These are phyloP conservation scores for Ceratopteris richardii DNA, from an alignment of 75 land plant species.

Conservation along the genomic window DNA sequence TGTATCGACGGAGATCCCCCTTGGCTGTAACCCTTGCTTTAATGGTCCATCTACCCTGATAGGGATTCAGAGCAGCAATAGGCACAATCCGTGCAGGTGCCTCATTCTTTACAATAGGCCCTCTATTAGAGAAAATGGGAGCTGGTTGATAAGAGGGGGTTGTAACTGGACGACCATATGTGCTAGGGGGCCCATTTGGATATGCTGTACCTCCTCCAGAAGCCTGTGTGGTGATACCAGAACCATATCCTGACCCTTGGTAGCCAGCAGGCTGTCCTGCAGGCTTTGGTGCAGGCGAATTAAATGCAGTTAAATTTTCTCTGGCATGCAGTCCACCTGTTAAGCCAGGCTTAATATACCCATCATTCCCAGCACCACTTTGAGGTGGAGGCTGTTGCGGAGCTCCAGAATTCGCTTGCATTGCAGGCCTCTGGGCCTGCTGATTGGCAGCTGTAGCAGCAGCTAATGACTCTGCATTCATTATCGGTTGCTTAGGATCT, in stretches of 20 bases:
- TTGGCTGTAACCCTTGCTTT: conserved; percentile 93
- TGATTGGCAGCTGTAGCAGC: conserved; percentile 13
- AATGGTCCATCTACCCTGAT: conserved; percentile 91
- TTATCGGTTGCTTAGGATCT: conserved; percentile 36
- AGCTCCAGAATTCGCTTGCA: conserved; percentile 6
- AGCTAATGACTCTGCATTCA: conserved; percentile 21
- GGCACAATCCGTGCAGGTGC: conserved; percentile 78
- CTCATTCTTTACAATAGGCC: conserved; percentile 83
- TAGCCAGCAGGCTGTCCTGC: too few species aligned
- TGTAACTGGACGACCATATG: conserved; percentile 39
- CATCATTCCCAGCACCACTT: conserved; percentile 7
- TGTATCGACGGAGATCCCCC: conserved; percentile 65
- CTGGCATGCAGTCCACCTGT: conserved; percentile 9
- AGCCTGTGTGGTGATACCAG: conserved; percentile 13
- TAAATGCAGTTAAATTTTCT: neutral
- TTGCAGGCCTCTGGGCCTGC: conserved; percentile 6
- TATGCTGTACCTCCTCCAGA: neutral
- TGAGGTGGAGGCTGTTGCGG: conserved; percentile 16
- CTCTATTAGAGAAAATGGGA: conserved; percentile 60
- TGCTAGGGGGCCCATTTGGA: conserved; percentile 12
- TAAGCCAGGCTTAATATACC: neutral
- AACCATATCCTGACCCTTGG: too few species aligned
- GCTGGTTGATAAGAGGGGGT: conserved; percentile 52
- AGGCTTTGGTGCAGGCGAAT: neutral
- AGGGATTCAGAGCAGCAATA: conserved; percentile 87